Evolutionary conservation across 164 flowering plant genomes (phyloP), one percentile per base, ranked within the genome.

Genomic region (Echeveria elegans): DNA sequence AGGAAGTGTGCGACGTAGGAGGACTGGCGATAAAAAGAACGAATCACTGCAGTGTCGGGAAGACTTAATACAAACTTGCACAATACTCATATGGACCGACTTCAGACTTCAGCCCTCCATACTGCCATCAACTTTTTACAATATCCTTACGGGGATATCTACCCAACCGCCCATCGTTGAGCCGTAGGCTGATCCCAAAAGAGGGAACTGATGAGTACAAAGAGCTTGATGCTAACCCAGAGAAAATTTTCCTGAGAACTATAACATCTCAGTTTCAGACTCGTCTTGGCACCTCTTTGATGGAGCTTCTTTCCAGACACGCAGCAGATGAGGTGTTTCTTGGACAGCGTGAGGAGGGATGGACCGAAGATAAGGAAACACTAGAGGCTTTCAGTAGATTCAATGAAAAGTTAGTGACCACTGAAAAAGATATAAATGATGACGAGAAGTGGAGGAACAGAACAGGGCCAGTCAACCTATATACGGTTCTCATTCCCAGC

Each of bases 91-190:
- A 70, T 70, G 72, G 72, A 24, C 38, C 7, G 72, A n/a, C n/a
- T n/a, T n/a, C n/a, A n/a, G n/a, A n/a, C 72, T 38, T 70, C 72
- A 34, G 72, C 72, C 4, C 72, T 70, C 30, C 72, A 70, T 64
- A 68, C 72, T 28, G 68, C 68, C 8, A 34, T 66, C 23, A 66
- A 66, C 23, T 66, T 43, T 30, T 50, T 38, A 66, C 72, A 70
- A 31, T 70, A 63, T 67, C 32, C 72, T 1, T 70, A 70, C 50
- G 67, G 62, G 72, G 72, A 31, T 70, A 38, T 34, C 45, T 43
- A 29, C 68, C 62, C 2, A 70, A 70, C 34, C 60, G 72, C 5
- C 72, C 72, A 26, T 63, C 63, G 4, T 11, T 64, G 30, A 70
- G 72, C 32, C 61, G 72, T 48, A 28, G 64, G 21, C 63, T 72